Evolutionary conservation across 768 basidiomycete species (phyloP).

Genomic region (Termitomyces sp.): DNA sequence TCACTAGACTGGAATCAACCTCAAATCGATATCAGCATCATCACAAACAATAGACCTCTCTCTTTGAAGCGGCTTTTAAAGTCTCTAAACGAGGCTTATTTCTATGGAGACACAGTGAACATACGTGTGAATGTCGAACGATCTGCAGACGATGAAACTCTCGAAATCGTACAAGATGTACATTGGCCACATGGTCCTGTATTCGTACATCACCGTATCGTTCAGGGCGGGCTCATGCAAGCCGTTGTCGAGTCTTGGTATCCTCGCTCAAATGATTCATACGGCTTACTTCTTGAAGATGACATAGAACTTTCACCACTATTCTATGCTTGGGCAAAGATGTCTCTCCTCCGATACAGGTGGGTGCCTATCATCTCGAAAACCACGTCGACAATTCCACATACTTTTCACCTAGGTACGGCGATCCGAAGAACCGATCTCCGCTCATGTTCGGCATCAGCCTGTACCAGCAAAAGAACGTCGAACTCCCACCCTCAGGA

Average conservation of each 20-base stretch:
- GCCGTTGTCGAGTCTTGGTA: constrained; percentile 92
- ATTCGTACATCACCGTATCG: constrained; percentile 63
- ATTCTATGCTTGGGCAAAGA: constrained; percentile 83
- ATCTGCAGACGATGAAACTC: constrained; percentile 58
- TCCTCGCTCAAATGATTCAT: constrained; percentile 63
- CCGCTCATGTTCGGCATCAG: constrained; percentile 70
- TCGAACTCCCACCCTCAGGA: constrained; percentile 67
- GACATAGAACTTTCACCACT: constrained; percentile 82
- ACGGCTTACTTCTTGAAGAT: constrained; percentile 79
- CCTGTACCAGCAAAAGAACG: constrained; percentile 80
- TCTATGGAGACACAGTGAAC: constrained; percentile 63
- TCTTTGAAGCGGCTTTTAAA: constrained; percentile 63
- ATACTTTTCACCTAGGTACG: constrained; percentile 45
- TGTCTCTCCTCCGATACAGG: constrained; percentile 74
- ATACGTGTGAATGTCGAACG: constrained; percentile 75
- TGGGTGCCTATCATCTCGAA: constrained; percentile 35
- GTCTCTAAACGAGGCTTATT: constrained; percentile 53
- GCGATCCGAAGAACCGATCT: constrained; percentile 30
- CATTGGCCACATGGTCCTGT: constrained; percentile 57
- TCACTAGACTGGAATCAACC: constrained; percentile 71
- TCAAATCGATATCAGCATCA: constrained; percentile 61
- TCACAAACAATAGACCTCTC: constrained; percentile 69
- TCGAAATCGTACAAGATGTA: constrained; percentile 41
- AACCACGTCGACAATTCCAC: background rate
- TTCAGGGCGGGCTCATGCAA: constrained; percentile 75